Evolutionary conservation across 257 asterid genomes (phyloP), one percentile per base, ranked within the genome.

Genomic region (Pogostemon cablin): DNA sequence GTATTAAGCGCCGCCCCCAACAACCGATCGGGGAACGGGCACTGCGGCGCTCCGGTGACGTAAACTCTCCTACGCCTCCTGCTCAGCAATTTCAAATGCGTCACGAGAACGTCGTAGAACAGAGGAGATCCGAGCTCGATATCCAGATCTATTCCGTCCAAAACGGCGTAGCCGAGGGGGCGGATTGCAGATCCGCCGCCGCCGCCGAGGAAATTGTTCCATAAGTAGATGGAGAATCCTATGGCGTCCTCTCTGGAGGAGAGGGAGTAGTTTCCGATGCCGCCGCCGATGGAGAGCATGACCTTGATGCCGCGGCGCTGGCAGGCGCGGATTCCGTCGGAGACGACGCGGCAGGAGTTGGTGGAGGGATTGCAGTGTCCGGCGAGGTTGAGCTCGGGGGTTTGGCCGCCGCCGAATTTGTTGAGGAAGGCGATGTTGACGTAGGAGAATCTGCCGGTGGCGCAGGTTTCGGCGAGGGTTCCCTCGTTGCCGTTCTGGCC

Each of bases 401-500:
- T 81, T 34, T 77, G 93, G 25, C 91, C 95, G 60, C 76, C 77
- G 37, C 91, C 96, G 72, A 91, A 87, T 48, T 53, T 50, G 81
- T 48, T 0, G 57, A 91, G 87, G 69, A 87, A 91, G 65, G 93
- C 92, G 8, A 91, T 59, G 86, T 87, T 87, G 49, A 91, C 72
- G 65, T 81, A 79, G 65, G 81, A 48, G 58, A 76, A 91, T 65
- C 83, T 81, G 39, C 86, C 84, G 12, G 95, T 77, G 78, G 91
- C 86, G 75, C 97, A 88, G 34, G 97, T 91, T n/a, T 78, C 82
- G 1, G 78, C 81, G 43, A 88, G 81, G 68, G 78, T 81, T 66
- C 84, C 92, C 46, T 91, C 95, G 68, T 80, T 73, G 61, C 96
- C 97, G 73, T 87, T 88, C 77, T 91, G 97, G 72, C 92, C 97